These are phyloP conservation scores for Pseudocohnilembus persalinus DNA, from an alignment of 169 alveolate genomes.

Conservation along the genomic window DNA sequence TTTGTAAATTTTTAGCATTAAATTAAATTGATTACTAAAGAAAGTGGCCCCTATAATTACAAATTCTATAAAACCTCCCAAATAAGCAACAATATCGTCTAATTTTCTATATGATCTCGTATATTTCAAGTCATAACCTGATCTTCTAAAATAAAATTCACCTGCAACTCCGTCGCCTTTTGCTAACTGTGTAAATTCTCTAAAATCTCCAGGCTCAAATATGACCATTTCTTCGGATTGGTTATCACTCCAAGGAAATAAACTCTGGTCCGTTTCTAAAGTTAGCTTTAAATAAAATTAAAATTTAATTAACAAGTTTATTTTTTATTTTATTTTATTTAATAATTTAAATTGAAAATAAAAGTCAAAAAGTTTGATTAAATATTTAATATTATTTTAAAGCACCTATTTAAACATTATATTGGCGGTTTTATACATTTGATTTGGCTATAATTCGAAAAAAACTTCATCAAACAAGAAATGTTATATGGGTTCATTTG, in stretches of 20 bases:
- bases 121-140: background rate
- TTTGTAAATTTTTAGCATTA: no score
- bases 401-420: background rate
- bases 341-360: no score
- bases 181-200: background rate
- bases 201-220: background rate
- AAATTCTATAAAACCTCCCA: background rate
- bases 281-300: background rate
- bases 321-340: no score
- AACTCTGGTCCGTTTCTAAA: background rate
- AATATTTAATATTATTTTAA: no score
- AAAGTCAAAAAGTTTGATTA: no score
- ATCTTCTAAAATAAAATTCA: background rate
- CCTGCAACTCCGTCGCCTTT: background rate
- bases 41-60: background rate
- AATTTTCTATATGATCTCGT: background rate
- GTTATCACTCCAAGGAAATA: background rate
- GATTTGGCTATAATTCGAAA: background rate
- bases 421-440: background rate
- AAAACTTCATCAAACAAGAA: background rate
- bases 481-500: background rate
- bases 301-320: no score
- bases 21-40: no score
- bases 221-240: no score
- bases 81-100: background rate